Evolutionary conservation across 768 basidiomycete genomes (phyloP).

Genomic region (Agaricus sinodeliciosus): DNA sequence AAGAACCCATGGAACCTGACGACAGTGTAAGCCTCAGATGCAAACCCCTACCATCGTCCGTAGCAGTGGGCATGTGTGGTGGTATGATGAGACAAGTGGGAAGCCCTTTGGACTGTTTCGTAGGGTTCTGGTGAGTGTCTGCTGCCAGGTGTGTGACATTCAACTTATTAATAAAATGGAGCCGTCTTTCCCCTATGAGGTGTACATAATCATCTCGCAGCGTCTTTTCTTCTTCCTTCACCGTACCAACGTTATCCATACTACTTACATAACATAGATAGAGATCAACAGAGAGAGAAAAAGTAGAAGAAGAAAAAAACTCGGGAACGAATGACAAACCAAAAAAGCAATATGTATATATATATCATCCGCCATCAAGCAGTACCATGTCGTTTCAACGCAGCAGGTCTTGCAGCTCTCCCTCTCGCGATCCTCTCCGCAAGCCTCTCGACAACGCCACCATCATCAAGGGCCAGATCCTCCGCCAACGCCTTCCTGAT

Average conservation of each 20-base stretch:
- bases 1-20: not conserved
- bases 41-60: slow-evolving; percentile 3
- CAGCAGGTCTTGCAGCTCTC: slow-evolving; percentile 39
- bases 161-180: not conserved
- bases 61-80: not conserved
- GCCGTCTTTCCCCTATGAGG: no score
- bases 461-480: slow-evolving; percentile 39
- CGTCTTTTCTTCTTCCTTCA: no score
- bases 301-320: no score
- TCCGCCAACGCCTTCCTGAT: slow-evolving; percentile 60
- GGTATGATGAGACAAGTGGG: not conserved
- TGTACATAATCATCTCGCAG: no score
- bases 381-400: slow-evolving; percentile 63
- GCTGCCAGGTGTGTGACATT: not conserved
- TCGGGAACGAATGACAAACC: not conserved
- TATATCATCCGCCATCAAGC: not conserved
- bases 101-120: no score
- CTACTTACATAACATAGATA: no score
- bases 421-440: slow-evolving; percentile 55
- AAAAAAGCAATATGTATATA: not conserved
- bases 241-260: no score
- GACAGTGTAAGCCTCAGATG: slow-evolving; percentile 6
- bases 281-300: no score
- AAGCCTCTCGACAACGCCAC: slow-evolving; percentile 26
- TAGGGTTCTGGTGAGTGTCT: no score